A percentile compares a stretch with the other conserved stretches of the same genome.
These are phyloP conservation scores for Crithidia brevicula DNA, from an alignment of 208 protist genomes.

Conservation along the genomic window DNA sequence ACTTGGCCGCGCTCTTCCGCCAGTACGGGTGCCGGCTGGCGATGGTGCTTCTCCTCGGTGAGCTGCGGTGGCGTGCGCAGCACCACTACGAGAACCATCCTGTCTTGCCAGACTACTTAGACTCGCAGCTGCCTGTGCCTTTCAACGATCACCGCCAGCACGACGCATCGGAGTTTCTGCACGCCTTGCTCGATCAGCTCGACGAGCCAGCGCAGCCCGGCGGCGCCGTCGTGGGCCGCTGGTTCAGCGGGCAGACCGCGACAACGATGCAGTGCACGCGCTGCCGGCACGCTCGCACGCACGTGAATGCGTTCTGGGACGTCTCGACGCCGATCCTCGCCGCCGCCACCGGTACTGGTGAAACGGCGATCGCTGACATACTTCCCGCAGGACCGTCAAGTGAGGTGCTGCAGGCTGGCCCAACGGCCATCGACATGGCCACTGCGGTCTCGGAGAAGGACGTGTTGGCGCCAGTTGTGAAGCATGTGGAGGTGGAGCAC, in stretches of 20 bases:
- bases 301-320: constrained; percentile 56
- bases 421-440: too few relatives aligned
- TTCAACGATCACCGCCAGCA: constrained; percentile 72
- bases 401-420: too few relatives aligned
- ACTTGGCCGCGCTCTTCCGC: neutral
- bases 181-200: constrained; percentile 65
- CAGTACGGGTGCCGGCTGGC: constrained; percentile 26
- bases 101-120: constrained; percentile 43
- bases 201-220: constrained; percentile 34
- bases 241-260: constrained; percentile 56
- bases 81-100: constrained; percentile 16
- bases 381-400: too few relatives aligned
- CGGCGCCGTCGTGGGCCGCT: constrained; percentile 40
- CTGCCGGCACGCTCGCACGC: constrained; percentile 37
- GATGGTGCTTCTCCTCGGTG: constrained; percentile 39
- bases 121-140: constrained; percentile 34
- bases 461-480: neutral
- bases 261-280: constrained; percentile 49
- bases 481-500: constrained; percentile 18
- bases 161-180: constrained; percentile 78
- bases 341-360: too few relatives aligned
- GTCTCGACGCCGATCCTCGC: constrained; percentile 33
- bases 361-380: too few relatives aligned
- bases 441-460: neutral
- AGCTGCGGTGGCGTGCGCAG: constrained; percentile 60